These are phyloP conservation scores for Phalaenopsis equestris DNA, from an alignment of 106 monocot species.

Conservation along the genomic window DNA sequence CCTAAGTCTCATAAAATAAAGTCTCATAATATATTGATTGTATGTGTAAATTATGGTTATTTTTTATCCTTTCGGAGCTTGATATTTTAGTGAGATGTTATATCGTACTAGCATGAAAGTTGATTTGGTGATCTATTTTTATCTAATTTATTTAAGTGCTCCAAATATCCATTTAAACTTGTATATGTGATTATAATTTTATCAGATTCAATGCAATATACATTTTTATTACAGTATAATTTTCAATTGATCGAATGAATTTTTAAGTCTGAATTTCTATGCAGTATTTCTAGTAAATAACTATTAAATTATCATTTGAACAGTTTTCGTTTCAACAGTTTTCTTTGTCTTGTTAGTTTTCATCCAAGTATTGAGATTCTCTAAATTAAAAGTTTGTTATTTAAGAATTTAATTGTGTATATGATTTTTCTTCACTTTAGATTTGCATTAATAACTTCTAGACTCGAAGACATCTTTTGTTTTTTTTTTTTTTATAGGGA, in stretches of 20 bases:
- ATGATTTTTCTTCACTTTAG: not conserved
- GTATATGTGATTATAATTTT: not conserved
- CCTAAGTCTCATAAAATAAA: no score
- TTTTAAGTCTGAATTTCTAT: not conserved
- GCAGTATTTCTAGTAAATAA: no score
- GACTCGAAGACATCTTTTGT: not conserved
- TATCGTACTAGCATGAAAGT: not conserved
- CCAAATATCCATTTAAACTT: not conserved
- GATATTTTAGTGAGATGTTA: no score
- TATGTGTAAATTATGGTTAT: not conserved
- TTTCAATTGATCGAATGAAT: not conserved
- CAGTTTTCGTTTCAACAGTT: no score
- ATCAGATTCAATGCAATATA: not conserved
- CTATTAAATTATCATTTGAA: not conserved
- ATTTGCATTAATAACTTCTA: not conserved
- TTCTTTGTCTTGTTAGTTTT: not conserved
- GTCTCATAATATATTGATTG: no score
- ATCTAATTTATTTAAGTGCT: not conserved
- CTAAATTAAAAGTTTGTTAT: not conserved
- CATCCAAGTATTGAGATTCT: not conserved
- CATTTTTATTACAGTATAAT: not conserved
- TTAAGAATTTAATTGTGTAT: not conserved
- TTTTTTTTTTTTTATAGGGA: slow-evolving; percentile 45
- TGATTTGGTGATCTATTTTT: not conserved
- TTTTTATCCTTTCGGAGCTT: no score